These are phyloP conservation scores for Macrocystidia cucumis DNA, from an alignment of 1,284 basidiomycete species.

Conservation along the genomic window DNA sequence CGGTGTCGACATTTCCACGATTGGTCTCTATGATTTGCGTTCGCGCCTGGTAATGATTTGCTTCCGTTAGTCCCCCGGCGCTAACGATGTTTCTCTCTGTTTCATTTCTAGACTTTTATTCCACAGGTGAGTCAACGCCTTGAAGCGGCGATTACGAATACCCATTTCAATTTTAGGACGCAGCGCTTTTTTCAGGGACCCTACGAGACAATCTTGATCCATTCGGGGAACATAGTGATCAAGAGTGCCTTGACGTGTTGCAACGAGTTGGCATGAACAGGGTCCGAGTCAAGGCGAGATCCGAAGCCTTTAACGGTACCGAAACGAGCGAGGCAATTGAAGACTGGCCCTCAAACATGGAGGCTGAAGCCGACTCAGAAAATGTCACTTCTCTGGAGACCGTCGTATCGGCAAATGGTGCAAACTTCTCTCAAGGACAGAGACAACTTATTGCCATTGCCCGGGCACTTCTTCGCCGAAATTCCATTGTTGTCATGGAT, in stretches of 20 bases:
- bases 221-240: slow-evolving; percentile 60
- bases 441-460: slow-evolving; percentile 79
- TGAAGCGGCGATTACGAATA: not conserved
- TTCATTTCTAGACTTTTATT: slow-evolving; percentile 58
- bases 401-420: slow-evolving; percentile 71
- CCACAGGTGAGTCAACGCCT: slow-evolving; percentile 45
- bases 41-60: slow-evolving; percentile 57
- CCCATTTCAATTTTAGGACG: slow-evolving; percentile 42
- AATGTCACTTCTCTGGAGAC: slow-evolving; percentile 59
- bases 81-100: no score
- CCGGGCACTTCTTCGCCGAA: slow-evolving; percentile 67
- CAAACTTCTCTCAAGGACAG: slow-evolving; percentile 84
- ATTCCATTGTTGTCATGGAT: slow-evolving; percentile 76
- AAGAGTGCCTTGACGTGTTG: slow-evolving; percentile 64
- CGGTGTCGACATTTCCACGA: slow-evolving; percentile 77
- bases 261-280: slow-evolving; percentile 61
- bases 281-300: no score
- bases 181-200: slow-evolving; percentile 81
- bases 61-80: no score
- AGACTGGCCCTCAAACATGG: slow-evolving; percentile 31
- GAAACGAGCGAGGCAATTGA: no score
- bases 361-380: slow-evolving; percentile 44
- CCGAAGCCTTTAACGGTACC: no score
- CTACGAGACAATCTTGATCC: slow-evolving; percentile 86
- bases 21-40: slow-evolving; percentile 87